These are phyloP conservation scores for Globisporangium camurandrum DNA, from an alignment of 352 stramenopile species.

Conservation along the genomic window DNA sequence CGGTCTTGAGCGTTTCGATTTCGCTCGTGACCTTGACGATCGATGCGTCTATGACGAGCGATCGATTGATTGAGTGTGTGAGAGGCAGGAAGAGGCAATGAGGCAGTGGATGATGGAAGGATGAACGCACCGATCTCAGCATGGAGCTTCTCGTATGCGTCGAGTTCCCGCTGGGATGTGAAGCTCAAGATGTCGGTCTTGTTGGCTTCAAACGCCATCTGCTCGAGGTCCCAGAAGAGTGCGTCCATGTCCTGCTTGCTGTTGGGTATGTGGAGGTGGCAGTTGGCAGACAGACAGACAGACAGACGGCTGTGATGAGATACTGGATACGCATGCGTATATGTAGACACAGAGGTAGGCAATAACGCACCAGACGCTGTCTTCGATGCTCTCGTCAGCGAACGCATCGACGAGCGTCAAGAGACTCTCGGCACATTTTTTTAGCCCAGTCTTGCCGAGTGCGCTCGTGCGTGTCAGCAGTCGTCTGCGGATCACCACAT, in stretches of 20 bases:
- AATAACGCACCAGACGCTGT: constrained; percentile 27
- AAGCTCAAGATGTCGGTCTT: constrained; percentile 78
- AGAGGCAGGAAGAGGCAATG: too few relatives aligned
- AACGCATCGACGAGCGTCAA: constrained; percentile 56
- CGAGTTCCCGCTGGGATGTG: constrained; percentile 73
- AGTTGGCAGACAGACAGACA: too few relatives aligned
- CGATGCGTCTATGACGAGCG: constrained; percentile 31
- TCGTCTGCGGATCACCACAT: constrained; percentile 59
- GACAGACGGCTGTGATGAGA: background rate
- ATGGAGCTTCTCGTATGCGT: constrained; percentile 77
- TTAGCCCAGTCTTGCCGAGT: constrained; percentile 71
- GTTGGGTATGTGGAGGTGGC: background rate
- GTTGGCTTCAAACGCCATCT: constrained; percentile 77
- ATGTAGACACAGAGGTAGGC: background rate
- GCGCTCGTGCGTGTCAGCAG: constrained; percentile 75
- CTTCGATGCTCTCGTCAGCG: constrained; percentile 54
- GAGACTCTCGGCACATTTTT: constrained; percentile 72
- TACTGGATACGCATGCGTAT: background rate
- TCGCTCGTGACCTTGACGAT: constrained; percentile 55
- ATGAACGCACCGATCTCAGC: constrained; percentile 48
- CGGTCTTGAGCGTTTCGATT: constrained; percentile 73
- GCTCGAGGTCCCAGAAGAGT: constrained; percentile 82
- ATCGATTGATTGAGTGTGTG: background rate
- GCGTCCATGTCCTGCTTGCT: constrained; percentile 65
- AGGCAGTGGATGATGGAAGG: background rate